A percentile compares a stretch with the other conserved stretches of the same genome.
Evolutionary conservation across 257 asterid species (phyloP).

Genomic region (Nicotiana tomentosiformis): DNA sequence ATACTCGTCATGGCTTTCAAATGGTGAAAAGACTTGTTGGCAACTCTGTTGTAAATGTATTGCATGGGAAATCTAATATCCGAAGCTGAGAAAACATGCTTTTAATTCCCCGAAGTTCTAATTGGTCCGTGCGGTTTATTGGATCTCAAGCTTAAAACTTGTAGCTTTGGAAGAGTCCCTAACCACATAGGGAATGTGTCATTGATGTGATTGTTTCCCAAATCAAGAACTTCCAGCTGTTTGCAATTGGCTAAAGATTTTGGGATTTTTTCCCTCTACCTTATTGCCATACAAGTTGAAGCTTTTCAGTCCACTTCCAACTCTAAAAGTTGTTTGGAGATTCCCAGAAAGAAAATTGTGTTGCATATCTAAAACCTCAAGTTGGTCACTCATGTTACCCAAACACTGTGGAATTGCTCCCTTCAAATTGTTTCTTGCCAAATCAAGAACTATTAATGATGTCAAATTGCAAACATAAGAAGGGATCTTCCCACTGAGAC

Average conservation of each 20-base stretch:
- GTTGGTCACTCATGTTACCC: not conserved
- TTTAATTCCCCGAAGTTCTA: not conserved
- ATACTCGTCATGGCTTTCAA: not conserved
- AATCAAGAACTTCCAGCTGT: slow-evolving; percentile 8
- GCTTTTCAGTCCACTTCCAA: not conserved
- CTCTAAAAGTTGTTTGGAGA: not conserved
- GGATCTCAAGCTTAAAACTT: not conserved
- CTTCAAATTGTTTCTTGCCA: slow-evolving; percentile 8
- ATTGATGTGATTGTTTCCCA: not conserved
- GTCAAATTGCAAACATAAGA: slow-evolving; percentile 3
- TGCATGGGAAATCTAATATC: slow-evolving; percentile 5
- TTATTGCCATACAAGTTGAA: slow-evolving; percentile 9
- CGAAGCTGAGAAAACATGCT: not conserved
- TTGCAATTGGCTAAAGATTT: too few relatives aligned
- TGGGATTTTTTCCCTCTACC: slow-evolving; percentile 11
- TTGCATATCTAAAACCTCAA: not conserved
- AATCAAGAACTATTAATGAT: not conserved
- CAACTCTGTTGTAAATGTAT: not conserved
- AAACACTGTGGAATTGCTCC: slow-evolving; percentile 14
- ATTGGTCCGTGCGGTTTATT: slow-evolving; percentile 7
- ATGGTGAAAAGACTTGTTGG: not conserved
- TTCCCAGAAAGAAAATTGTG: not conserved
- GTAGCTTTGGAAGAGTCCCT: not conserved
- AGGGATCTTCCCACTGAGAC: slow-evolving; percentile 8
- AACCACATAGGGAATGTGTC: slow-evolving; percentile 16